Conservation (phyloP, 73 alveolate genomes). For the Paraurostyla sp. region DNA sequence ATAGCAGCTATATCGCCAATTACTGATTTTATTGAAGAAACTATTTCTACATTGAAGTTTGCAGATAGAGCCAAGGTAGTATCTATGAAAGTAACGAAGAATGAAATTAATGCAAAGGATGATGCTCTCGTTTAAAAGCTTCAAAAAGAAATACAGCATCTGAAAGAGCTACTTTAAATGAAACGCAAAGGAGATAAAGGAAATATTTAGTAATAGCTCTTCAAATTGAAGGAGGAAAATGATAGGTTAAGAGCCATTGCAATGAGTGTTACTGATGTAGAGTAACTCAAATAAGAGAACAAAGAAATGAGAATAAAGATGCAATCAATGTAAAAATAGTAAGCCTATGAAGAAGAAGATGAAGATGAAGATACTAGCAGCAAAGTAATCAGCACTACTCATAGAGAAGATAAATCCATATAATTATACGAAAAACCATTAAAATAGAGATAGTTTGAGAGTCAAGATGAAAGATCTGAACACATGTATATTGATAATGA, state of each 20-base stretch:
- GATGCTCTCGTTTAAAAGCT: slow-evolving; percentile 74
- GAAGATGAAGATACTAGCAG: background rate
- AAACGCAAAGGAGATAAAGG: slow-evolving; percentile 61
- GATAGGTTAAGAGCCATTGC: slow-evolving; percentile 61
- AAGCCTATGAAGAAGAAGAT: background rate
- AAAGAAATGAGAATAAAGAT: slow-evolving; percentile 73
- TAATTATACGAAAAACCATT: too few relatives aligned
- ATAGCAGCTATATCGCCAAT: slow-evolving; percentile 84
- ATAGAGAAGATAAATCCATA: too few relatives aligned
- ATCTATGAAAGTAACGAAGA: slow-evolving; percentile 64
- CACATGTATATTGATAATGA: background rate
- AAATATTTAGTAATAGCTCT: slow-evolving; percentile 55
- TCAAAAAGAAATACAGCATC: slow-evolving; percentile 73
- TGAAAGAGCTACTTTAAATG: slow-evolving; percentile 66
- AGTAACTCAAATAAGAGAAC: slow-evolving; percentile 71
- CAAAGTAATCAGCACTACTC: too few relatives aligned
- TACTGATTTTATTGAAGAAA: slow-evolving; percentile 66
- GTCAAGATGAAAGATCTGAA: background rate
- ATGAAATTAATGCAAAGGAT: slow-evolving; percentile 74
- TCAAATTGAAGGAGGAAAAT: slow-evolving; percentile 64
- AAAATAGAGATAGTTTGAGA: background rate
- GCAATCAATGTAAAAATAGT: background rate
- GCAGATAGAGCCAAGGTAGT: slow-evolving; percentile 86
- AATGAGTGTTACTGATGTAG: slow-evolving; percentile 54
- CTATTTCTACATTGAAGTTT: slow-evolving; percentile 73